Evolutionary conservation across 345 rosid genomes (phyloP).

Genomic region (Isatis tinctoria): DNA sequence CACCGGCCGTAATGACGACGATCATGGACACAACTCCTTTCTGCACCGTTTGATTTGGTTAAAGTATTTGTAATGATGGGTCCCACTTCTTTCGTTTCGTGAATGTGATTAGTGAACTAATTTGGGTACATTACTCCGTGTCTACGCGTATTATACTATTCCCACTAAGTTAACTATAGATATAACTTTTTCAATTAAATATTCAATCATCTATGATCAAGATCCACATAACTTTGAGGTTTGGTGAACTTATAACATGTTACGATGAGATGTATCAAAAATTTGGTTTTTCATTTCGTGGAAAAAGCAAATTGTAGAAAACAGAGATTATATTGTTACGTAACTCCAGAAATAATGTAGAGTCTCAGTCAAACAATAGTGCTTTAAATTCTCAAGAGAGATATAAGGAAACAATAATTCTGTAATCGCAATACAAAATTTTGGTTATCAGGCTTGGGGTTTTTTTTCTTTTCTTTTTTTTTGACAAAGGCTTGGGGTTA

Average conservation of each 20-base stretch:
- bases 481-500: too few species aligned
- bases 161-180: not conserved
- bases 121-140: slow-evolving; percentile 24
- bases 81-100: slow-evolving; percentile 29
- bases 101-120: slow-evolving; percentile 36
- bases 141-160: slow-evolving; percentile 10
- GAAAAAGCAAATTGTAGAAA: slow-evolving; percentile 18
- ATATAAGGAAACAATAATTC: not conserved
- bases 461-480: too few species aligned
- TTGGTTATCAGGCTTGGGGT: too few species aligned
- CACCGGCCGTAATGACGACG: slow-evolving; percentile 31
- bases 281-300: slow-evolving; percentile 3
- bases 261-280: slow-evolving; percentile 12
- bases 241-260: slow-evolving; percentile 21
- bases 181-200: not conserved
- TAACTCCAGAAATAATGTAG: slow-evolving; percentile 30
- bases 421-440: not conserved
- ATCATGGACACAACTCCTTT: slow-evolving; percentile 41
- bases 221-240: slow-evolving; percentile 20
- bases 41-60: slow-evolving; percentile 34
- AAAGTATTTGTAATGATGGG: slow-evolving; percentile 23
- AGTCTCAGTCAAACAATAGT: slow-evolving; percentile 20
- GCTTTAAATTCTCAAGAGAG: not conserved
- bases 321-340: slow-evolving; percentile 26
- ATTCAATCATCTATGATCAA: slow-evolving; percentile 1